Conservation (phyloP, 768 basidiomycete genomes). For the Cytidiella melzeri region DNA sequence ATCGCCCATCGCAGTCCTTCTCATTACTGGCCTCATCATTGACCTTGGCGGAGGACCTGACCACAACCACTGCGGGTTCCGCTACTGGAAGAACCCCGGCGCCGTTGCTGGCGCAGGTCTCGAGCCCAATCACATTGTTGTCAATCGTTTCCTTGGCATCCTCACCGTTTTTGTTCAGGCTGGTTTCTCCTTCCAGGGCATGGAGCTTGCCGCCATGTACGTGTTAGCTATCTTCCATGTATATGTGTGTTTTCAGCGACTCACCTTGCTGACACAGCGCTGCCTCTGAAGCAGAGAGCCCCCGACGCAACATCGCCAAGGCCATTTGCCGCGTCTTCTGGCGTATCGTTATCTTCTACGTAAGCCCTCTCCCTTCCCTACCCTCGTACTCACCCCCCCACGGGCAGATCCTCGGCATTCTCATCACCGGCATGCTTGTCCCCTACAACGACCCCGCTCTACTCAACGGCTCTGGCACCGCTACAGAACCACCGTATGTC, state of each 20-base stretch:
- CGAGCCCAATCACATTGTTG: conserved; percentile 23
- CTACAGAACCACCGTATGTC: conserved; percentile 80
- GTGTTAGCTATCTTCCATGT: conserved; percentile 27
- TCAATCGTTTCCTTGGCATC: conserved; percentile 38
- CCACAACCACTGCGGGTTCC: conserved; percentile 62
- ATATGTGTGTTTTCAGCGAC: not conserved
- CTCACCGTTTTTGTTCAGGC: conserved; percentile 42
- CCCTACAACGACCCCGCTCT: conserved; percentile 55
- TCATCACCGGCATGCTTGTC: conserved; percentile 77
- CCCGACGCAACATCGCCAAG: conserved; percentile 72
- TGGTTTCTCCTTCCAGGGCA: conserved; percentile 70
- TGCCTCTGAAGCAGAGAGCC: conserved; percentile 72
- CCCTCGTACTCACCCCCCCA: not conserved
- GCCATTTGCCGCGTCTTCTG: conserved; percentile 75
- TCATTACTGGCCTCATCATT: conserved; percentile 62
- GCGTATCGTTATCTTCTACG: conserved; percentile 76
- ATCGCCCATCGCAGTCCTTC: conserved; percentile 32
- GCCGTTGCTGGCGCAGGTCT: conserved; percentile 31
- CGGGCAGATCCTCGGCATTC: conserved; percentile 55
- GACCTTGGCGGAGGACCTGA: conserved; percentile 78
- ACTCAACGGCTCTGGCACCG: conserved; percentile 48
- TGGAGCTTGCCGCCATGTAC: conserved; percentile 65
- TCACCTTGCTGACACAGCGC: conserved; percentile 33
- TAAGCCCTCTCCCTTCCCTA: conserved; percentile 22
- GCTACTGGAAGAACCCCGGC: conserved; percentile 72